phyloP scores from a whole-genome alignment of 2,329 filamentous ascomycete genomes.

The Nannizziopsis arthrosporioides region DNA sequence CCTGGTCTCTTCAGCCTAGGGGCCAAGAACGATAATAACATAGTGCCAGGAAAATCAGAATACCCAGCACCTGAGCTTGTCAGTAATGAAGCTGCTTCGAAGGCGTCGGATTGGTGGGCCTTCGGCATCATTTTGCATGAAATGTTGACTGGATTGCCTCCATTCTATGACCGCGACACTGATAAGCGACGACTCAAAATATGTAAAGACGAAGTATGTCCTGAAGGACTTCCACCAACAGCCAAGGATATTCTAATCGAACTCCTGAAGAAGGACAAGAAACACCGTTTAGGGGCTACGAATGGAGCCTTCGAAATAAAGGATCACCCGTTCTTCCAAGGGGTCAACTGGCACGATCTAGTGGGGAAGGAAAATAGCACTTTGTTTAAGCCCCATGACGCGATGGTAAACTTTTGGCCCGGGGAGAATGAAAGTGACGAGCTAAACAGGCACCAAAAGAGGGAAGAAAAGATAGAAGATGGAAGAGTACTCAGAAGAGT shows the following conservation, averaged over 20 bases:
- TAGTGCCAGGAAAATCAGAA: conserved; percentile 67
- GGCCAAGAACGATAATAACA: conserved; percentile 33
- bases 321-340: conserved; percentile 10
- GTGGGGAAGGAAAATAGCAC: conserved; percentile 7
- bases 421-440: background rate
- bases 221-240: conserved; percentile 36
- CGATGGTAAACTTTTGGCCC: conserved; percentile 5
- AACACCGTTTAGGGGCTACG: conserved; percentile 8
- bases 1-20: conserved; percentile 13
- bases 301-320: conserved; percentile 35
- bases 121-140: conserved; percentile 15
- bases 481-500: conserved; percentile 3
- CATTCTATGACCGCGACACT: conserved; percentile 8
- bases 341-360: conserved; percentile 8
- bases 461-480: conserved; percentile 5
- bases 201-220: conserved; percentile 75
- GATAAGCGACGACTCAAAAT: conserved; percentile 99
- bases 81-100: conserved; percentile 6
- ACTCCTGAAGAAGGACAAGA: conserved; percentile 6
- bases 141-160: conserved; percentile 11
- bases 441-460: background rate
- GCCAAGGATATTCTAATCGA: conserved; percentile 8
- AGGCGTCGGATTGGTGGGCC: conserved; percentile 14
- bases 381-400: conserved; percentile 9
- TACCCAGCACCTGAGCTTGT: conserved; percentile 15